Percentiles rank a stretch among this genome's conserved stretches.
phyloP scores from a whole-genome alignment of 352 stramenopile species.

The Elongisporangium prolatum region DNA sequence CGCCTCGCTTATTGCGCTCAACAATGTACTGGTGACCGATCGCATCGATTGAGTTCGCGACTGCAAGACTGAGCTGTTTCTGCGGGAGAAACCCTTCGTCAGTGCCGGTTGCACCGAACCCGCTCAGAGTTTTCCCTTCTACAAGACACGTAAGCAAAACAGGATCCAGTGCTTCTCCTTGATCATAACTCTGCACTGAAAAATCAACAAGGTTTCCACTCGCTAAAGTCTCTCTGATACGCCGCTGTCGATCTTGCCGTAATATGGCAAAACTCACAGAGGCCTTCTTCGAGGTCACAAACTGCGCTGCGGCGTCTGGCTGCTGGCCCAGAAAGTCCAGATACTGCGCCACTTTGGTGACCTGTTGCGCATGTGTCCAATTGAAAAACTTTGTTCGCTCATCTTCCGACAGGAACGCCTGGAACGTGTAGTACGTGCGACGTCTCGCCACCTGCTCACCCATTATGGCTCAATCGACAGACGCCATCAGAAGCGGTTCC shows the following conservation, averaged over 20 bases:
- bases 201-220: neutral
- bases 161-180: conserved; percentile 4
- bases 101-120: conserved; percentile 71
- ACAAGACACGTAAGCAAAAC: conserved; percentile 30
- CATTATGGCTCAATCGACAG: neutral
- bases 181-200: neutral
- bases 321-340: conserved; percentile 57
- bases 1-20: conserved; percentile 44
- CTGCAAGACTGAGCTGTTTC: conserved; percentile 55
- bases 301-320: conserved; percentile 27
- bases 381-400: conserved; percentile 53
- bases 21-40: conserved; percentile 71
- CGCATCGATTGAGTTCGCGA: conserved; percentile 39
- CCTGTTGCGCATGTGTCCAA: conserved; percentile 37
- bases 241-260: neutral
- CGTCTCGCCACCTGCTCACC: neutral
- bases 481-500: neutral
- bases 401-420: conserved; percentile 42
- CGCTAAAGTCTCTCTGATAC: neutral
- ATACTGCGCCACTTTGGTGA: conserved; percentile 59
- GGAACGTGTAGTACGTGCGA: conserved; percentile 59
- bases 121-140: conserved; percentile 44
- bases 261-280: conserved; percentile 42
- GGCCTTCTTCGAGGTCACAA: conserved; percentile 48
- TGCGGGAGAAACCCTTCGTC: conserved; percentile 55